Base-by-base conservation (phyloP, 202 grass and related monocot genomes). In the Eragrostis tef region DNA sequence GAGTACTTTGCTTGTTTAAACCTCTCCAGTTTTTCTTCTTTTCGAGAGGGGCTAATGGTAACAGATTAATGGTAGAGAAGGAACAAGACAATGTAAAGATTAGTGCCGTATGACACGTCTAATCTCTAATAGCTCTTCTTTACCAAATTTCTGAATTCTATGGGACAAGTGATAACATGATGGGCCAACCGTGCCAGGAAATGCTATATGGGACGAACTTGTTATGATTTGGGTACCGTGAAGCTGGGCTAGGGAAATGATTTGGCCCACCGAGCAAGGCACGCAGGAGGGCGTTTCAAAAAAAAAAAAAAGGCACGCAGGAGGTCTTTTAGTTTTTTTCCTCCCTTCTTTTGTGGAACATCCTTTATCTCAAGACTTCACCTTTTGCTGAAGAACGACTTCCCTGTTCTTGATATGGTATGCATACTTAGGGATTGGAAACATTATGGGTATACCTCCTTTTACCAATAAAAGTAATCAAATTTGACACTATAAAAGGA, bases 221-320 rank as follows among this genome's bases (percentile, higher is more conserved):
- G 22, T 36, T 36, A 6, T 49, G 71, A 5, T 58, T 21, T 10
- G 25, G 2, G 9, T 11, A 21, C 25, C 17, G 14, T 29, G 19
- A 36, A 78, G 27, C 39, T 78, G 61, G 59, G 61, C 44, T 39
- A 17, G 6, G 26, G 49, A 78, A 79, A 79, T n/a, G 11, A 13
- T 24, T 51, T 22, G 76, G 62, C 31, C 26, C 60, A 64, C 42
- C 6, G 1, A 46, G 25, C 21, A 12, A 69, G 41, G 13, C 20
- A 5, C 1, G 20, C 7, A 22, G n/a, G n/a, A n/a, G n/a, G n/a
- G n/a, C n/a, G n/a, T n/a, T n/a, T n/a, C n/a, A n/a, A n/a, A n/a
- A n/a, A n/a, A n/a, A n/a, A n/a, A n/a, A n/a, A n/a, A n/a, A 12
- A 69, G 41, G 13, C 20, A 5, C 1, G 20, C 29, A 31, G 29